Evolutionary conservation across 2,329 filamentous ascomycete genomes (phyloP).

Genomic region (Lecanicillium sp.): DNA sequence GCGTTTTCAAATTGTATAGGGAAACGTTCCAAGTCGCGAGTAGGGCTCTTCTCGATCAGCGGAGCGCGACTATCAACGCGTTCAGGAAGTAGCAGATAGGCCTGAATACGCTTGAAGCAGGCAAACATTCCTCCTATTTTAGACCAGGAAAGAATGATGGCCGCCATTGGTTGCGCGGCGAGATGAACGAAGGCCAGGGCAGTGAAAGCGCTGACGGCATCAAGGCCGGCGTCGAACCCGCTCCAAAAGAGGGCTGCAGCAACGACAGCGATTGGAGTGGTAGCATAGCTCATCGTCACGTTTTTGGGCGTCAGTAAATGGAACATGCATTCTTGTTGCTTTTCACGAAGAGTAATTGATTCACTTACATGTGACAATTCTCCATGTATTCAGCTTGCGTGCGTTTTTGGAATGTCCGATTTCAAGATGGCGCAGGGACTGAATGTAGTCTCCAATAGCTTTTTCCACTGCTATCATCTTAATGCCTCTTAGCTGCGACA

Average conservation of each 20-base stretch:
- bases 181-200: conserved; percentile 18
- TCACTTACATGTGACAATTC: too few species aligned
- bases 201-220: conserved; percentile 25
- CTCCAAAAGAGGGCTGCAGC: conserved; percentile 25
- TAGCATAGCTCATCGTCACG: too few species aligned
- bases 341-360: too few species aligned
- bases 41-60: not conserved
- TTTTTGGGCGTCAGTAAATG: too few species aligned
- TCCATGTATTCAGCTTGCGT: not conserved
- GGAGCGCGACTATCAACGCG: not conserved
- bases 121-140: too few species aligned
- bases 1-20: too few species aligned
- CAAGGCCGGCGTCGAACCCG: conserved; percentile 18
- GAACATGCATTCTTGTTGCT: too few species aligned
- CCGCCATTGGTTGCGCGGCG: not conserved
- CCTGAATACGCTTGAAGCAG: too few species aligned
- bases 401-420: not conserved
- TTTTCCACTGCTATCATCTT: not conserved
- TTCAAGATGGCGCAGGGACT: not conserved
- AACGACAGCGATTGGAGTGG: conserved; percentile 23
- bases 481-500: not conserved
- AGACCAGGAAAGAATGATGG: too few species aligned
- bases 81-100: too few species aligned
- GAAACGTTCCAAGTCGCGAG: not conserved
- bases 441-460: not conserved